These are phyloP conservation scores for Cercospora sesami DNA, from an alignment of 2,329 filamentous ascomycete species.

Conservation along the genomic window DNA sequence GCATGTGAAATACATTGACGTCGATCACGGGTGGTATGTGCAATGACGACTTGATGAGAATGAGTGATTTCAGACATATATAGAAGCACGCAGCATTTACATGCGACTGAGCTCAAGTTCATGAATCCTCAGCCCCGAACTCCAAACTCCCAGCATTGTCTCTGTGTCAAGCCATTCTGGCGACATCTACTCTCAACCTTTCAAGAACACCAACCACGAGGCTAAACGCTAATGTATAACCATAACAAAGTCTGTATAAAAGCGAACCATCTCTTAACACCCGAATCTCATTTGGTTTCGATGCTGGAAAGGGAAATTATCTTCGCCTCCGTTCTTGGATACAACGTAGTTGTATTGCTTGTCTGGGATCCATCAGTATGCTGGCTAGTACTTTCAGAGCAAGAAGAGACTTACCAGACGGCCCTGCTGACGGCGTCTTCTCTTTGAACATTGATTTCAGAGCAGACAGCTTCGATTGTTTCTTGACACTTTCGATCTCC, in stretches of 20 bases:
- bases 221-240: background rate
- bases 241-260: background rate
- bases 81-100: background rate
- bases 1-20: conserved; percentile 18
- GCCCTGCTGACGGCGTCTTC: background rate
- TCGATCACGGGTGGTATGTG: conserved; percentile 25
- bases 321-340: background rate
- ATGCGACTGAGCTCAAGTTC: background rate
- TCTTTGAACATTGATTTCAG: conserved; percentile 6
- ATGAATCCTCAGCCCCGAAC: background rate
- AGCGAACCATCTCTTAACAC: background rate
- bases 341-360: background rate
- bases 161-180: background rate
- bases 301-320: background rate
- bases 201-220: background rate
- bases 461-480: conserved; percentile 3
- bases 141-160: background rate
- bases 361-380: background rate
- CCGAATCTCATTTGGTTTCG: conserved; percentile 5
- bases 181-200: background rate
- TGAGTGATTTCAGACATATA: background rate
- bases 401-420: background rate
- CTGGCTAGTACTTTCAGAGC: background rate
- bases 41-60: background rate
- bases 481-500: background rate